These are phyloP conservation scores for Torrubiella hemipterigena DNA, from an alignment of 2,329 filamentous ascomycete genomes.

Conservation along the genomic window DNA sequence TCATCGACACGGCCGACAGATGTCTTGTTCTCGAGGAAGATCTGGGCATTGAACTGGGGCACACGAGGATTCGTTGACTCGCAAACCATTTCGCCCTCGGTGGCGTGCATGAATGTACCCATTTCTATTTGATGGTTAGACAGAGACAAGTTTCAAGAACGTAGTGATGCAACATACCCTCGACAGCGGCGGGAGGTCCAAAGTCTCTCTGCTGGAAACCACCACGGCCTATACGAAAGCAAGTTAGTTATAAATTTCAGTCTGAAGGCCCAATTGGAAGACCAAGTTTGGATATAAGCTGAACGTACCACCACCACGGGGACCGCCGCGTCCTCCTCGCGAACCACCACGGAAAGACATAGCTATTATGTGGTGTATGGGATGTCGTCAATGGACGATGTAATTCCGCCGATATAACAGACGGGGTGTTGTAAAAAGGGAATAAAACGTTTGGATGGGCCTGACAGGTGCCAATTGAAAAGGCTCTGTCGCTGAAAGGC, in stretches of 20 bases:
- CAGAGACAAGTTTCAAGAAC: too few species aligned
- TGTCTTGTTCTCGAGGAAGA: constrained; percentile 98
- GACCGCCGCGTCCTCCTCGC: constrained; percentile 21
- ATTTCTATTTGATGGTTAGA: constrained; percentile 46
- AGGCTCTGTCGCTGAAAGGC: too few species aligned
- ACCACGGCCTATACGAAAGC: constrained; percentile 19
- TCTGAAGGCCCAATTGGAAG: too few species aligned
- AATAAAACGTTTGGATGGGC: too few species aligned
- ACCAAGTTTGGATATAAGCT: too few species aligned
- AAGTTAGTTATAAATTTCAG: too few species aligned
- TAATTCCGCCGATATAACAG: too few species aligned
- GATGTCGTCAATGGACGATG: too few species aligned
- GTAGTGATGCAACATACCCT: constrained; percentile 24
- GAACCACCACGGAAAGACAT: constrained; percentile 28
- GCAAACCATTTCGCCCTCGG: constrained; percentile 97
- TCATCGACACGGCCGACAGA: constrained; percentile 95
- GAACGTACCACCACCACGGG: constrained; percentile 22
- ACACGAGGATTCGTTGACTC: constrained; percentile 90
- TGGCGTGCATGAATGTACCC: constrained; percentile 86
- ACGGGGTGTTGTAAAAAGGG: too few species aligned
- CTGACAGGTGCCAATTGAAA: too few species aligned
- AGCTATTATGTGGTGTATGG: too few species aligned
- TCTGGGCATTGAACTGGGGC: constrained; percentile 97
- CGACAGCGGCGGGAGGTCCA: constrained; percentile 23
- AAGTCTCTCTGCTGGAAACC: constrained; percentile 27